Evolutionary conservation across 2,329 filamentous ascomycete genomes (phyloP).

Genomic region (Leptographium wingfieldii): DNA sequence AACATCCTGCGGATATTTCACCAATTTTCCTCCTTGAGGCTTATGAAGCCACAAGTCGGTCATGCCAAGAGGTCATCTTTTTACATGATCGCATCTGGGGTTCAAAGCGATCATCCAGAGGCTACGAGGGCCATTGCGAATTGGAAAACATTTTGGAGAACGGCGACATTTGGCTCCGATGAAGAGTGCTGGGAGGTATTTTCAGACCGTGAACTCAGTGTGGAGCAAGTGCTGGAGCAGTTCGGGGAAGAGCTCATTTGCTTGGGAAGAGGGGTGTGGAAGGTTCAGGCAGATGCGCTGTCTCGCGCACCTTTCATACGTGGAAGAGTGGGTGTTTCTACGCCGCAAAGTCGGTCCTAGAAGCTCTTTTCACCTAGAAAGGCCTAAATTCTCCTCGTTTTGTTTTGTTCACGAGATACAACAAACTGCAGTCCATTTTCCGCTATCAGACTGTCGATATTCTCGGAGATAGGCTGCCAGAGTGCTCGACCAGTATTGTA

Average conservation of each 20-base stretch:
- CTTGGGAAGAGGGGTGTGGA: slow-evolving; percentile 22
- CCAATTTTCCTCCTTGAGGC: slow-evolving; percentile 26
- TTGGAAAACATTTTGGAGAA: slow-evolving; percentile 29
- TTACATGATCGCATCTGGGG: slow-evolving; percentile 35
- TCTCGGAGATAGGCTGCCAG: too few species aligned
- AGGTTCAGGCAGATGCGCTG: slow-evolving; percentile 19
- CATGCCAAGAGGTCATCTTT: slow-evolving; percentile 36
- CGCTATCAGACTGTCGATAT: too few species aligned
- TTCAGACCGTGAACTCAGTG: slow-evolving; percentile 5
- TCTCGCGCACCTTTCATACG: slow-evolving; percentile 1
- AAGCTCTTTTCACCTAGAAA: too few species aligned
- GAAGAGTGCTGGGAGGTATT: slow-evolving; percentile 14
- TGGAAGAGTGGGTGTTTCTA: neutral
- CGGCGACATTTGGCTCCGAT: slow-evolving; percentile 24
- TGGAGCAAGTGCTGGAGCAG: slow-evolving; percentile 18
- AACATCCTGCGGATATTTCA: slow-evolving; percentile 25
- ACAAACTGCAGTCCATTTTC: too few species aligned
- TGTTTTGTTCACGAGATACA: too few species aligned
- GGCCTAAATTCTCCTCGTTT: too few species aligned
- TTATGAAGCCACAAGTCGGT: slow-evolving; percentile 30
- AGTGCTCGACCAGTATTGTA: too few species aligned
- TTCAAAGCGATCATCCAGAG: slow-evolving; percentile 20
- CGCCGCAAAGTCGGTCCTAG: too few species aligned
- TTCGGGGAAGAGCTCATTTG: slow-evolving; percentile 23
- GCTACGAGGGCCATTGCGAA: slow-evolving; percentile 22